Evolutionary conservation across 768 basidiomycete genomes (phyloP), one percentile per base, ranked within the genome.

Genomic region (Tulasnella sp.): DNA sequence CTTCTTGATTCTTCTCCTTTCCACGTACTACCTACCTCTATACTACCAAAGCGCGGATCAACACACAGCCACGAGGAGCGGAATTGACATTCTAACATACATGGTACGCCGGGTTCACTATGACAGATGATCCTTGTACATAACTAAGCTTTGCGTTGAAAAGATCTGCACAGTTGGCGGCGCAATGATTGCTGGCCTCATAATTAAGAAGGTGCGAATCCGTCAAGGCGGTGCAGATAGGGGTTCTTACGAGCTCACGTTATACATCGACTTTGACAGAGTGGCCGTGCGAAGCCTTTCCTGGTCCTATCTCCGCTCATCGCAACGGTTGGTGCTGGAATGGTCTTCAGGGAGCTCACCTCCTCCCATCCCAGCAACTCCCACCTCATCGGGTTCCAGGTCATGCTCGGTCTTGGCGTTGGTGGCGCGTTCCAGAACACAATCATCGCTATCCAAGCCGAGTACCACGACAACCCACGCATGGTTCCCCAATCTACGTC

Each of bases 371-470:
- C 42, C 30, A 11, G 25, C 11, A 11, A n/a, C 27, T 31, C 63
- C 0, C 52, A 66, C 52, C 63, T 72, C 38, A 65, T 70, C 51
- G 73, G 73, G 1, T 72, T 61, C 65, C 72, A 74, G 61, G 71
- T 73, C 61, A 65, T 75, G 15, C 62, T 67, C 27, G 73, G 73
- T 17, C 62, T 71, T 38, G 73, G 73, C 19, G 64, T 73, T 49
- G 73, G 74, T 7, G 60, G 66, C 2, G 54, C 63, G 12, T 66
- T 72, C 63, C 72, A 71, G 45, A 73, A 72, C 62, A 62, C 66
- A 5, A 68, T 75, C 67, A 65, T 73, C 41, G 69, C 72, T 4
- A 70, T 73, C 8, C 74, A 75, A 52, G 72, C 70, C 24, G 72
- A 73, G 41, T 68, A 70, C 46, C 66, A 65, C 19, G 60, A 65